Percentiles rank a stretch among this genome's conserved stretches.
These are phyloP conservation scores for Crotalaria pallida DNA, from an alignment of 306 rosid genomes.

Conservation along the genomic window DNA sequence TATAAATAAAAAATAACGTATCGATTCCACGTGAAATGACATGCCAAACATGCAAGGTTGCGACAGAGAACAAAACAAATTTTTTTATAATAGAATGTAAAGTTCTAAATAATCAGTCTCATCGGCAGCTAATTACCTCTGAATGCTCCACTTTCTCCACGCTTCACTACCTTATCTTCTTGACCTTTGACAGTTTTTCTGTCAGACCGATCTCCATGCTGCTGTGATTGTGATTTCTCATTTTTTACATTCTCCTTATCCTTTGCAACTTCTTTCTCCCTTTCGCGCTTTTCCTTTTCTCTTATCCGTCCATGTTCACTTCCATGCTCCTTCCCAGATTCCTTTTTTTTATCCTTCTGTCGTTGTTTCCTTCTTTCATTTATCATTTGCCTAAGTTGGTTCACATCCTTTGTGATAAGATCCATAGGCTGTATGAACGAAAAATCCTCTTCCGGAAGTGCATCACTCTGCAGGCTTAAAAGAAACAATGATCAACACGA, in stretches of 20 bases:
- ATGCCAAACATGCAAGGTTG: conserved; percentile 6
- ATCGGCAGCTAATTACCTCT: conserved; percentile 21
- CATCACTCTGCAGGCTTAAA: conserved; percentile 85
- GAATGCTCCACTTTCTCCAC: conserved; percentile 26
- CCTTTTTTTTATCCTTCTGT: conserved; percentile 60
- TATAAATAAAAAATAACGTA: neutral
- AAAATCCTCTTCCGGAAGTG: conserved; percentile 89
- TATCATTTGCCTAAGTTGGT: conserved; percentile 70
- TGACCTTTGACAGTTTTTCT: conserved; percentile 26
- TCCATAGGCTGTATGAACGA: conserved; percentile 84
- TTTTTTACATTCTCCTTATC: conserved; percentile 48
- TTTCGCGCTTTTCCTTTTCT: conserved; percentile 50
- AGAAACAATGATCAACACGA: conserved; percentile 53
- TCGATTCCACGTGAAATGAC: neutral
- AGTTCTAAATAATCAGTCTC: conserved; percentile 14
- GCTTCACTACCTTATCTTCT: conserved; percentile 27
- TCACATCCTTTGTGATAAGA: conserved; percentile 84
- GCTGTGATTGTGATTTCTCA: conserved; percentile 51
- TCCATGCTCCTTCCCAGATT: conserved; percentile 43
- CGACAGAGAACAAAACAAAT: conserved; percentile 7
- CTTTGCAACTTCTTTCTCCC: conserved; percentile 46
- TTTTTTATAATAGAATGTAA: neutral
- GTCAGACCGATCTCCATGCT: conserved; percentile 22
- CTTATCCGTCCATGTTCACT: conserved; percentile 44
- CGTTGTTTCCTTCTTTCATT: conserved; percentile 60